Evolutionary conservation across 306 rosid genomes (phyloP).

Genomic region (Malus asiatica): DNA sequence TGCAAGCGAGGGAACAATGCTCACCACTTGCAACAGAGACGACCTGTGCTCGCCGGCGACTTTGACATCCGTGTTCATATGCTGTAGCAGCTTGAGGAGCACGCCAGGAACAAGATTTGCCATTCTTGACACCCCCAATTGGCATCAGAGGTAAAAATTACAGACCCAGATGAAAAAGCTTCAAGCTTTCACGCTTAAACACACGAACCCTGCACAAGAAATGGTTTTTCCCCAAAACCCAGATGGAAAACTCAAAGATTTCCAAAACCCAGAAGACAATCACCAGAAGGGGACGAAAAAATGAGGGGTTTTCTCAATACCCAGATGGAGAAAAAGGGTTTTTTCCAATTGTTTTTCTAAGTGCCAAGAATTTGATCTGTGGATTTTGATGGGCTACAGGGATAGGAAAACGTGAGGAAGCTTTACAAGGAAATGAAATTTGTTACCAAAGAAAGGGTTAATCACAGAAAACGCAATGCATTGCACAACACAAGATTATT

Average conservation of each 20-base stretch:
- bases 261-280: not conserved
- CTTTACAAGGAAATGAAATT: constrained; percentile 8
- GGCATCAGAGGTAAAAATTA: constrained; percentile 40
- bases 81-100: constrained; percentile 84
- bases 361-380: constrained; percentile 20
- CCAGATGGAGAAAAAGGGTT: not conserved
- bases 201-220: not conserved
- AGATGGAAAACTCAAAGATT: constrained; percentile 4
- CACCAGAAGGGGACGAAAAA: not conserved
- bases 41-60: constrained; percentile 94
- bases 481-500: constrained; percentile 5
- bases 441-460: constrained; percentile 19
- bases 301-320: not conserved
- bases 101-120: constrained; percentile 99
- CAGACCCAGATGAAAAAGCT: constrained; percentile 1
- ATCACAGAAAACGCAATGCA: constrained; percentile 21
- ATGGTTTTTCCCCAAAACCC: constrained; percentile 5
- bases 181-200: not conserved
- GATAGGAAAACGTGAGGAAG: constrained; percentile 9
- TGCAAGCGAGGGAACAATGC: constrained; percentile 93
- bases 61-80: constrained; percentile 89
- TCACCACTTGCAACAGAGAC: constrained; percentile 79
- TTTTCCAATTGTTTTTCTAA: not conserved
- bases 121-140: constrained; percentile 57
- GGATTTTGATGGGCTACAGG: constrained; percentile 6